Evolutionary conservation across 1,284 basidiomycete species (phyloP).

Genomic region (Malassezia globosa): DNA sequence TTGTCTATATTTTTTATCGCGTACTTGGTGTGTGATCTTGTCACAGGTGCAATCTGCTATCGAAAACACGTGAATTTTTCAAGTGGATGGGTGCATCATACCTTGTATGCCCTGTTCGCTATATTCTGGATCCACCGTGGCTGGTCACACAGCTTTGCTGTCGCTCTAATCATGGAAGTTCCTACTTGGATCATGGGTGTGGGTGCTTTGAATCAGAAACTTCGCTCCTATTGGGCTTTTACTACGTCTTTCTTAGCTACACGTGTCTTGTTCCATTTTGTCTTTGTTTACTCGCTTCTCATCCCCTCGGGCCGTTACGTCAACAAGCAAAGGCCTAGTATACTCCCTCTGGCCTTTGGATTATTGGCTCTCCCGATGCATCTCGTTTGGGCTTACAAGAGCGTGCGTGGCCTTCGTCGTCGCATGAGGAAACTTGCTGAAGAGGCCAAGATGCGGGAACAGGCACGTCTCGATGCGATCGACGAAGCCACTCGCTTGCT

Average conservation of each 20-base stretch:
- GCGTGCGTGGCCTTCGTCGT: constrained; percentile 32
- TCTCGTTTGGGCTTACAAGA: constrained; percentile 45
- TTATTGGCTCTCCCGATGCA: constrained; percentile 43
- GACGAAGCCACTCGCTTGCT: constrained; percentile 12
- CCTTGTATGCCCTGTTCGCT: constrained; percentile 35
- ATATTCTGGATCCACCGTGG: constrained; percentile 32
- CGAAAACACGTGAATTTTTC: constrained; percentile 40
- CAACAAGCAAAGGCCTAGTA: constrained; percentile 25
- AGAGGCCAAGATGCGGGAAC: constrained; percentile 21
- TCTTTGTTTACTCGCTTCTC: constrained; percentile 24
- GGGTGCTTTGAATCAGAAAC: constrained; percentile 30
- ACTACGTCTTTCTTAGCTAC: constrained; percentile 40
- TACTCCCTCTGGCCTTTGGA: constrained; percentile 27
- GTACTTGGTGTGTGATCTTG: constrained; percentile 39
- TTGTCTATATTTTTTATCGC: constrained; percentile 39
- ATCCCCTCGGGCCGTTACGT: constrained; percentile 28
- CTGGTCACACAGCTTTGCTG: constrained; percentile 33
- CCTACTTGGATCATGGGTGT: constrained; percentile 45
- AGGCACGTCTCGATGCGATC: constrained; percentile 11
- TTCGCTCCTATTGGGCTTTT: constrained; percentile 44
- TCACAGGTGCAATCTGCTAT: constrained; percentile 39
- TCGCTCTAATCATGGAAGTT: constrained; percentile 39
- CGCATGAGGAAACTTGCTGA: constrained; percentile 38
- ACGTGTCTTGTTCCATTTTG: constrained; percentile 38
- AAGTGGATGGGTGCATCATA: constrained; percentile 44